phyloP scores from a whole-genome alignment of 176 grass and related monocot genomes.

The Eleusine indica region DNA sequence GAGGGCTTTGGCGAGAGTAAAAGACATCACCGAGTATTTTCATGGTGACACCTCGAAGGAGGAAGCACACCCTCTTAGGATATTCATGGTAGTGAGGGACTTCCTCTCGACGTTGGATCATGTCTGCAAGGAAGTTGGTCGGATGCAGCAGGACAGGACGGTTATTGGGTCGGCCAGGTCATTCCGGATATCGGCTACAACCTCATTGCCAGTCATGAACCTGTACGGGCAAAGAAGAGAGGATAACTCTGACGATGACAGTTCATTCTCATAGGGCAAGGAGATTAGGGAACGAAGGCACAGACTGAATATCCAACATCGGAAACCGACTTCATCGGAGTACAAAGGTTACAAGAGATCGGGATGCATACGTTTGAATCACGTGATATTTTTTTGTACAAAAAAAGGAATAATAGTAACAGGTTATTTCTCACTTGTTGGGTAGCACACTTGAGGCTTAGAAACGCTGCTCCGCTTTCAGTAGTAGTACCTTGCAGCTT shows the following conservation, averaged over 20 bases:
- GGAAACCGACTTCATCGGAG: slow-evolving; percentile 9
- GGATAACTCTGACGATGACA: slow-evolving; percentile 71
- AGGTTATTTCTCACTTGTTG: slow-evolving; percentile 32
- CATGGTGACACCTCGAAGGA: slow-evolving; percentile 75
- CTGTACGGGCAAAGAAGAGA: slow-evolving; percentile 53
- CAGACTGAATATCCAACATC: slow-evolving; percentile 39
- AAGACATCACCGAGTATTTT: slow-evolving; percentile 93
- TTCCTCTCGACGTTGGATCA: slow-evolving; percentile 87
- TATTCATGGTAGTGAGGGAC: slow-evolving; percentile 99
- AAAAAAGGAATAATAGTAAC: slow-evolving; percentile 42
- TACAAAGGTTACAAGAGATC: not conserved
- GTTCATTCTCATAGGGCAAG: slow-evolving; percentile 61
- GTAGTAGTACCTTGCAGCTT: slow-evolving; percentile 20
- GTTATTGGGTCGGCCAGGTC: slow-evolving; percentile 76
- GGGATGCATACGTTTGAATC: slow-evolving; percentile 38
- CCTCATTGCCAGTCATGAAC: slow-evolving; percentile 65
- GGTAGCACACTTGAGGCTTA: slow-evolving; percentile 41
- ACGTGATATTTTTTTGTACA: slow-evolving; percentile 47
- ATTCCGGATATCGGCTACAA: slow-evolving; percentile 67
- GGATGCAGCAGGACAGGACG: slow-evolving; percentile 87
- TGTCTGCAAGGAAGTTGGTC: slow-evolving; percentile 90
- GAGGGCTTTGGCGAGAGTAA: slow-evolving; percentile 61
- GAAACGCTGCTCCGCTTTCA: slow-evolving; percentile 26
- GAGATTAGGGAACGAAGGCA: not conserved
- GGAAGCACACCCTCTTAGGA: slow-evolving; percentile 87